These are phyloP conservation scores for Penicillium sp. DNA, from an alignment of 2,329 filamentous ascomycete species.

Conservation along the genomic window DNA sequence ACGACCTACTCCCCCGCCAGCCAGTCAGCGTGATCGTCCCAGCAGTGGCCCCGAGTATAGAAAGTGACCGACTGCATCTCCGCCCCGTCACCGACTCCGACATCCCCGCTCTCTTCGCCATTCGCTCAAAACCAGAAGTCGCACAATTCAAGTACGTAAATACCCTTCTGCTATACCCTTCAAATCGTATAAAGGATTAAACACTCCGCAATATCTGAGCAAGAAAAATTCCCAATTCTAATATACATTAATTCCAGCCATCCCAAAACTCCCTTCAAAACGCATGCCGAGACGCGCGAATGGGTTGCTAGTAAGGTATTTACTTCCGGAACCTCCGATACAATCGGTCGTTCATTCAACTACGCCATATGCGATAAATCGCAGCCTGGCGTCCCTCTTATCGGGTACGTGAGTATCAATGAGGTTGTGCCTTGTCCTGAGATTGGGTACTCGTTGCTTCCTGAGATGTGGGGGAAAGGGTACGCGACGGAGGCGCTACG, in stretches of 20 bases:
- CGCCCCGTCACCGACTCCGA: slow-evolving; percentile 23
- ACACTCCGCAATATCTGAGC: no score
- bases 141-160: slow-evolving; percentile 22
- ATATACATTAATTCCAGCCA: slow-evolving; percentile 11
- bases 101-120: slow-evolving; percentile 19
- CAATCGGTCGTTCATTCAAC: slow-evolving; percentile 22
- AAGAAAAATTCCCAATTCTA: not conserved
- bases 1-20: slow-evolving; percentile 10
- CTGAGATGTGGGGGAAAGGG: slow-evolving; percentile 26
- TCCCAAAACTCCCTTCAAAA: slow-evolving; percentile 22
- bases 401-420: slow-evolving; percentile 26
- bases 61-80: slow-evolving; percentile 21
- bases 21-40: slow-evolving; percentile 13
- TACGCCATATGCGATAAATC: slow-evolving; percentile 23
- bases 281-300: slow-evolving; percentile 22
- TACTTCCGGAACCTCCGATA: slow-evolving; percentile 12
- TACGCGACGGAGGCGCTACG: slow-evolving; percentile 27
- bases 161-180: no score
- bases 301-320: slow-evolving; percentile 26
- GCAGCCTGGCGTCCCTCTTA: slow-evolving; percentile 8
- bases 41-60: slow-evolving; percentile 6
- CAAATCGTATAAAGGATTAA: no score
- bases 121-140: slow-evolving; percentile 26
- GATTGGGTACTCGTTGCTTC: slow-evolving; percentile 27
- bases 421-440: slow-evolving; percentile 19